A percentile compares a stretch with the other conserved stretches of the same genome.
phyloP scores from a whole-genome alignment of 441 rosid genomes.

The Gossypium gossypioides region DNA sequence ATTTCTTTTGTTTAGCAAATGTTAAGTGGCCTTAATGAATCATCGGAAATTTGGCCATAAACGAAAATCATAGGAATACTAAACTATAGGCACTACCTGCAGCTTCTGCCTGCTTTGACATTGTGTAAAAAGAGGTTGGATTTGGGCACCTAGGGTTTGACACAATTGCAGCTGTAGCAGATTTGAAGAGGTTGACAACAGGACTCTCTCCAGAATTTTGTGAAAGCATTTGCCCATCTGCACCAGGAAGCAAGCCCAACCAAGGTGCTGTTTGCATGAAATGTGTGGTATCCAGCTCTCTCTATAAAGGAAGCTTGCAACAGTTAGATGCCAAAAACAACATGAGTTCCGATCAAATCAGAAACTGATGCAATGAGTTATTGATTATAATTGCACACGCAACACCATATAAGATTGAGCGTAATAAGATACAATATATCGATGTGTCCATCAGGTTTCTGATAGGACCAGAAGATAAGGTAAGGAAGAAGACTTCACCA shows the following conservation, averaged over 20 bases:
- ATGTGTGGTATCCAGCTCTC: constrained; percentile 77
- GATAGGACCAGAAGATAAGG: background rate
- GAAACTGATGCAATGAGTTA: constrained; percentile 4
- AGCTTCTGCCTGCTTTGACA: constrained; percentile 99
- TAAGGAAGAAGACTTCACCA: background rate
- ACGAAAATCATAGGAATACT: background rate
- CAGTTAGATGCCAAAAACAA: constrained; percentile 18
- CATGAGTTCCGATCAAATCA: constrained; percentile 12
- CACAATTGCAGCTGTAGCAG: constrained; percentile 68
- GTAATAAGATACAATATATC: background rate
- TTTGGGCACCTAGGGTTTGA: constrained; percentile 68
- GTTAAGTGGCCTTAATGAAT: background rate
- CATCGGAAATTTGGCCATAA: background rate
- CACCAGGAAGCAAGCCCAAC: constrained; percentile 79
- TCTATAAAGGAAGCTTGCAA: constrained; percentile 39
- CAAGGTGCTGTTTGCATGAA: constrained; percentile 97
- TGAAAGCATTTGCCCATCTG: constrained; percentile 82
- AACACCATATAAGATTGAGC: background rate
- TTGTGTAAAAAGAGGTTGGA: constrained; percentile 79
- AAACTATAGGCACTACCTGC: constrained; percentile 51
- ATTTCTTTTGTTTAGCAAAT: background rate
- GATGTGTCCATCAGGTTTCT: background rate
- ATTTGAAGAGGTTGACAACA: constrained; percentile 76
- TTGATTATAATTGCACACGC: background rate
- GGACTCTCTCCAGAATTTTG: constrained; percentile 83